phyloP scores from a whole-genome alignment of 352 stramenopile species.

The Phytophthora ohioensis region DNA sequence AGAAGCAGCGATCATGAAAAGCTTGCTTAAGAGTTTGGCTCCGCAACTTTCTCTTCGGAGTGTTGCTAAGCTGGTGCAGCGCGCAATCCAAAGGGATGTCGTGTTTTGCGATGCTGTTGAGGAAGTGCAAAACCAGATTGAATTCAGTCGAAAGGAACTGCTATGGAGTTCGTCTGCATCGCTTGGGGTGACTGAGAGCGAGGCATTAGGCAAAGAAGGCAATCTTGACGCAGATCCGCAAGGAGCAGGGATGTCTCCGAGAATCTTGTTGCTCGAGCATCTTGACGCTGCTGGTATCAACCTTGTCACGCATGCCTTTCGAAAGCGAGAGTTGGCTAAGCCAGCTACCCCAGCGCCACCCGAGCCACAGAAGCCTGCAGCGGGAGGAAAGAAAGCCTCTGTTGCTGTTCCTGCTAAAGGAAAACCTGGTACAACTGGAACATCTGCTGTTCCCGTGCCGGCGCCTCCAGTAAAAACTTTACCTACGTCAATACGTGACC shows the following conservation, averaged over 20 bases:
- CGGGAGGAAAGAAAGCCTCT: constrained; percentile 33
- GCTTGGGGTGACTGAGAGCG: constrained; percentile 2
- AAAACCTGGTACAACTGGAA: constrained; percentile 19
- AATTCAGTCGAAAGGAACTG: constrained; percentile 18
- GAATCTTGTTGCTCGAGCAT: constrained; percentile 57
- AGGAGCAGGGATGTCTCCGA: constrained; percentile 11
- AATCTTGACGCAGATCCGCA: neutral
- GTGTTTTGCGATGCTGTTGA: constrained; percentile 45
- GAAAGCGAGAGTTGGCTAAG: constrained; percentile 22
- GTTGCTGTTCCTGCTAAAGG: constrained; percentile 18
- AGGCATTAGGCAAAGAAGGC: neutral
- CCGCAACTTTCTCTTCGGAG: constrained; percentile 43
- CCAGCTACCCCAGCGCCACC: constrained; percentile 10
- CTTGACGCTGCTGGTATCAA: constrained; percentile 27
- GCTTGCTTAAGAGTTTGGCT: constrained; percentile 29
- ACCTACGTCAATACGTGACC: constrained; percentile 3
- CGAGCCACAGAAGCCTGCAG: constrained; percentile 26
- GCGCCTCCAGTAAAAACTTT: neutral
- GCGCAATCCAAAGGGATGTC: constrained; percentile 34
- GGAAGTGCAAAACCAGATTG: constrained; percentile 34
- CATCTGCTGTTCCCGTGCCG: constrained; percentile 1
- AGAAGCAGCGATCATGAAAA: constrained; percentile 9
- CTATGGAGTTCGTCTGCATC: constrained; percentile 14
- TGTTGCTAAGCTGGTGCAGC: constrained; percentile 47
- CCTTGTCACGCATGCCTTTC: constrained; percentile 18